phyloP scores from a whole-genome alignment of 768 basidiomycete genomes.

The Coprinopsis strossmayeri region DNA sequence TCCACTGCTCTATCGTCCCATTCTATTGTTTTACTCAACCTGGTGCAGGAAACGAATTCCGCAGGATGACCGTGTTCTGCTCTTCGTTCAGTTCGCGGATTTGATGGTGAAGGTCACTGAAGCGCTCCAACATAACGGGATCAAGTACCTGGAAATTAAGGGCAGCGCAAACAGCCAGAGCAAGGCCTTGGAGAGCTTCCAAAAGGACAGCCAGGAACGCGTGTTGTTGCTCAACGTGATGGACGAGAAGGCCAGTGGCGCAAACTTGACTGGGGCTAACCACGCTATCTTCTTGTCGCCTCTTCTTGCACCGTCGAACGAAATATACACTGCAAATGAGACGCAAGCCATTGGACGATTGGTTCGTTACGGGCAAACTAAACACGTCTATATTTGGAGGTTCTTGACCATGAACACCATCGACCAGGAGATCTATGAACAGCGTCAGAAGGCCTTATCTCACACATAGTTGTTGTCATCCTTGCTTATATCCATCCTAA shows the following conservation, averaged over 20 bases:
- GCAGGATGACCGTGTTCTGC: conserved; percentile 73
- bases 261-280: conserved; percentile 89
- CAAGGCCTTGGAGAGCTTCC: conserved; percentile 81
- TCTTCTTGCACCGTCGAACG: conserved; percentile 71
- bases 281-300: conserved; percentile 95
- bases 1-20: too few species aligned
- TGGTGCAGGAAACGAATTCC: conserved; percentile 54
- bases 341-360: conserved; percentile 81
- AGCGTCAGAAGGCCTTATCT: conserved; percentile 30
- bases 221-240: conserved; percentile 87
- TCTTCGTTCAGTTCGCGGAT: conserved; percentile 96
- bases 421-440: conserved; percentile 76
- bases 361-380: conserved; percentile 77
- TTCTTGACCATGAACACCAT: conserved; percentile 86
- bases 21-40: neutral
- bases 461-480: neutral
- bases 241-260: conserved; percentile 93
- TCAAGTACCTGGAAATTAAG: conserved; percentile 76
- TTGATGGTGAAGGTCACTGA: conserved; percentile 88
- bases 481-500: too few species aligned
- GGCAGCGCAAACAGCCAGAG: conserved; percentile 73
- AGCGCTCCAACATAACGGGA: conserved; percentile 63
- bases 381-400: conserved; percentile 75
- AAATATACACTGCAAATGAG: conserved; percentile 80
- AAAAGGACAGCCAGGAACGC: conserved; percentile 67